Evolutionary conservation across 441 rosid genomes (phyloP).

Genomic region (Geranium incanum): DNA sequence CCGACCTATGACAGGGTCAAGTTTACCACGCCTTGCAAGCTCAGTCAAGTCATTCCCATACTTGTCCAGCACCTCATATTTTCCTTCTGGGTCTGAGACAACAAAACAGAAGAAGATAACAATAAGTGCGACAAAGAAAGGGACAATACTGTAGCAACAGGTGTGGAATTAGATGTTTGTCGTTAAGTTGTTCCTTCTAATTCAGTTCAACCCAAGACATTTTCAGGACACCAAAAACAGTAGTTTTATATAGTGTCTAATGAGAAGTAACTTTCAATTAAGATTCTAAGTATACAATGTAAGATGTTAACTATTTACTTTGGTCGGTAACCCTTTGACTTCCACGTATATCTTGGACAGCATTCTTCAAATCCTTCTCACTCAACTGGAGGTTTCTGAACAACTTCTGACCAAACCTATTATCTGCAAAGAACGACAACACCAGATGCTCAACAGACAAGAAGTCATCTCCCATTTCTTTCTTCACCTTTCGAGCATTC

Average conservation of each 20-base stretch:
- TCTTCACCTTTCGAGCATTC: constrained; percentile 52
- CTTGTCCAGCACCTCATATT: constrained; percentile 90
- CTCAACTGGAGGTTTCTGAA: constrained; percentile 45
- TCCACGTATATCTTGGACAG: constrained; percentile 65
- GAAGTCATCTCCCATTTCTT: constrained; percentile 69
- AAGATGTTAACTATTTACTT: constrained; percentile 34
- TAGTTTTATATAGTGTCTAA: not conserved
- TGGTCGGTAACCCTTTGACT: constrained; percentile 87
- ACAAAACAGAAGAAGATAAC: not conserved
- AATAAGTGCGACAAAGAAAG: not conserved
- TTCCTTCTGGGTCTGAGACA: constrained; percentile 87
- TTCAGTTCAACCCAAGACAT: not conserved
- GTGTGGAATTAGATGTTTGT: not conserved
- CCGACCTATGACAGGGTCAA: constrained; percentile 98
- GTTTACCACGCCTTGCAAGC: constrained; percentile 80
- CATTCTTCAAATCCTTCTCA: constrained; percentile 60
- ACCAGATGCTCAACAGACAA: constrained; percentile 74
- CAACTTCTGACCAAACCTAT: constrained; percentile 63
- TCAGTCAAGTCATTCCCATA: constrained; percentile 97
- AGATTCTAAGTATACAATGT: not conserved
- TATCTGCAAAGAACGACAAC: constrained; percentile 56
- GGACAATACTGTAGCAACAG: not conserved
- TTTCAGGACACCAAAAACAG: not conserved
- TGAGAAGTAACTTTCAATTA: not conserved
- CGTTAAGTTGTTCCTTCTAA: not conserved